Conservation (phyloP, 2,329 filamentous ascomycete species). For the Aspergillus tubingensis region DNA sequence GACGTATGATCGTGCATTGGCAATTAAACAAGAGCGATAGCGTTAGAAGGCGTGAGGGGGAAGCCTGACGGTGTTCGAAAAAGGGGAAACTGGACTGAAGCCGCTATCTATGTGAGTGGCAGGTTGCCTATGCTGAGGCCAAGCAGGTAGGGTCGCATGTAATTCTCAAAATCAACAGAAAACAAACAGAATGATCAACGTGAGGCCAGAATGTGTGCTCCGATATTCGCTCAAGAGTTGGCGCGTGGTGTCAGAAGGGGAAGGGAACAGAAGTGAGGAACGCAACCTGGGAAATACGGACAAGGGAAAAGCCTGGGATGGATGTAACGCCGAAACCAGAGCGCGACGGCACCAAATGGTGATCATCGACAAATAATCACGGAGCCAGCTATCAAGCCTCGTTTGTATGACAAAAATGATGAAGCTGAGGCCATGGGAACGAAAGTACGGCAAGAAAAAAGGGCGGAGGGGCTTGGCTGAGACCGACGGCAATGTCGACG, state of each 20-base stretch:
- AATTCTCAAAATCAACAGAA: neutral
- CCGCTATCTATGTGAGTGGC: neutral
- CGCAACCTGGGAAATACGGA: slow-evolving; percentile 8
- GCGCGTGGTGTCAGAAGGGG: slow-evolving; percentile 24
- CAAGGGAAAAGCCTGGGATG: neutral
- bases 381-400: neutral
- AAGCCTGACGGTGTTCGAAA: neutral
- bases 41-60: neutral
- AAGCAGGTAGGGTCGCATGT: neutral
- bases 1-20: neutral
- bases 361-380: neutral
- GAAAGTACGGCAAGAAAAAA: neutral
- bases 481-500: neutral
- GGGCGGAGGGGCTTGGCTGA: neutral
- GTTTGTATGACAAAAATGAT: neutral
- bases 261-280: slow-evolving; percentile 23
- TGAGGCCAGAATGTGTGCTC: slow-evolving; percentile 5
- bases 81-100: neutral
- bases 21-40: neutral
- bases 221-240: slow-evolving; percentile 1
- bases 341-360: neutral
- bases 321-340: neutral
- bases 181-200: slow-evolving; percentile 10
- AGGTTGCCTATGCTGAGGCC: neutral
- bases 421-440: neutral